Evolutionary conservation across 2,329 filamentous ascomycete species (phyloP).

Genomic region (Trichoderma sp.): DNA sequence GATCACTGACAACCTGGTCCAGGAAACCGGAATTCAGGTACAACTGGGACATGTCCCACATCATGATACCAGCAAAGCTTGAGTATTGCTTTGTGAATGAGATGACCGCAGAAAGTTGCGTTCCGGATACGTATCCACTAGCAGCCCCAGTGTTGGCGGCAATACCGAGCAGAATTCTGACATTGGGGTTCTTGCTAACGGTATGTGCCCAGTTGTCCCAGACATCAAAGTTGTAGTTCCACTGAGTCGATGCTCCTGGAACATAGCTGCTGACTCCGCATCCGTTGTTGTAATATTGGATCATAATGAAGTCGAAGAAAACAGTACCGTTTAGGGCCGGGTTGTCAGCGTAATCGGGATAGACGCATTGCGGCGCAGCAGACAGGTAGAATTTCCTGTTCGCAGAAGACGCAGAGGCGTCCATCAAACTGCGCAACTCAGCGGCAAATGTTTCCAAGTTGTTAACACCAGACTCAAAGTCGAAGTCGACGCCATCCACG

Average conservation of each 20-base stretch:
- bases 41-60: slow-evolving; percentile 67
- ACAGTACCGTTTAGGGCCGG: slow-evolving; percentile 56
- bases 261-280: slow-evolving; percentile 60
- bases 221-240: slow-evolving; percentile 61
- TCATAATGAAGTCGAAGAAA: slow-evolving; percentile 60
- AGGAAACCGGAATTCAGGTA: slow-evolving; percentile 60
- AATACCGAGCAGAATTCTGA: slow-evolving; percentile 63
- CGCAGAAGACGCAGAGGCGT: slow-evolving; percentile 41
- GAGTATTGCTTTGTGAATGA: slow-evolving; percentile 54
- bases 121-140: slow-evolving; percentile 54
- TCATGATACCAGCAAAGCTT: slow-evolving; percentile 68
- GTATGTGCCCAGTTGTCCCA: slow-evolving; percentile 67
- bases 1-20: slow-evolving; percentile 42
- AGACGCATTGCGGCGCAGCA: slow-evolving; percentile 68
- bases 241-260: slow-evolving; percentile 45
- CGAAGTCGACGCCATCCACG: slow-evolving; percentile 76
- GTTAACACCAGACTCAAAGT: slow-evolving; percentile 63
- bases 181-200: slow-evolving; percentile 57
- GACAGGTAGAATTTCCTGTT: slow-evolving; percentile 63
- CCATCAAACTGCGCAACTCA: slow-evolving; percentile 58
- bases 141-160: slow-evolving; percentile 58
- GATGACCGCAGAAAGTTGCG: slow-evolving; percentile 52
- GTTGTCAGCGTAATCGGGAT: slow-evolving; percentile 62
- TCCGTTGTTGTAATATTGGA: slow-evolving; percentile 71
- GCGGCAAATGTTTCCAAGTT: slow-evolving; percentile 64